Evolutionary conservation across 2,329 filamentous ascomycete species (phyloP), one percentile per base, ranked within the genome.

Genomic region (Aspergillus fumigatiaffinis): DNA sequence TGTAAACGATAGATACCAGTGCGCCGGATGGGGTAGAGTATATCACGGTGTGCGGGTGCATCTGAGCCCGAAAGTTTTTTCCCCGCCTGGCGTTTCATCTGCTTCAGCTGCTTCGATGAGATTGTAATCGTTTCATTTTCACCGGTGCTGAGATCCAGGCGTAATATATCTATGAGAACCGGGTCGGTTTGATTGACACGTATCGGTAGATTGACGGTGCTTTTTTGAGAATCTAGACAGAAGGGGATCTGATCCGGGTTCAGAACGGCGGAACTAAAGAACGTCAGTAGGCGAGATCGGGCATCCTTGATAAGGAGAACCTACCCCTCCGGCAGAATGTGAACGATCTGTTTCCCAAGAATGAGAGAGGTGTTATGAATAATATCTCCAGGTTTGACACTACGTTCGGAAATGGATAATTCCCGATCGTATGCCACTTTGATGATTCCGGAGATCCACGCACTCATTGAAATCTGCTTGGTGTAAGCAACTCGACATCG

Each of bases 281-380:
- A 56, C 28, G 66, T 78, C 55, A 77, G 71, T 55, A 44, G 49
- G 21, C 35, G 26, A 38, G 14, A 26, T 12, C 8, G 54, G 28
- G 29, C 28, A 41, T 32, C 29, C 12, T 9, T 3, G n/a, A 55
- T 50, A 48, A 46, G 23, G 23, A 32, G 70, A 38, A 17, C 81
- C 64, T 73, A 88, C 79, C 95, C 95, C 80, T 99, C 94, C 1
- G 94, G 94, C 55, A 99, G 80, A 69, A 99, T 96, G 71, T 99
- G 94, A 75, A 99, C 93, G 66, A 97, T 96, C 77, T 97, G 92
- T 73, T 92, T 94, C 69, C 94, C 94, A 77, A 96, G 84, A 62
- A 99, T 97, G 68, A 97, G 83, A 23, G 92, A 96, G 32, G 91
- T 85, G 72, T 97, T 97, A 72, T 97, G 91, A 60, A 96, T 80